Percentiles rank a stretch among this genome's conserved stretches.
These are phyloP conservation scores for Calonectria henricotiae DNA, from an alignment of 2,329 filamentous ascomycete species.

Conservation along the genomic window DNA sequence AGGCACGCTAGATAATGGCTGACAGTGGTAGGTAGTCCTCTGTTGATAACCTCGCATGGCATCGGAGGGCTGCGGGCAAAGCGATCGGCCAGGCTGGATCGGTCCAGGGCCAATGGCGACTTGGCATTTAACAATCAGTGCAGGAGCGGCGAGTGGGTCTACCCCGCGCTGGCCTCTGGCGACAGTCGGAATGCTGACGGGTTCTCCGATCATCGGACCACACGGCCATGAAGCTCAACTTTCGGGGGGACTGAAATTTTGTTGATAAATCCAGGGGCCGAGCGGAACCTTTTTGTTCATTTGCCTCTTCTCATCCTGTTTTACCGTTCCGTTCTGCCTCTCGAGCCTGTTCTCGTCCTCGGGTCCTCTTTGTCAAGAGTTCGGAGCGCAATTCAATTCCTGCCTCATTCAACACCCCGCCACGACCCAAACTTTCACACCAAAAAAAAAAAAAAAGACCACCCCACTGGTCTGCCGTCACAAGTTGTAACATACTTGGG, in stretches of 20 bases:
- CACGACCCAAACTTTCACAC: slow-evolving; percentile 20
- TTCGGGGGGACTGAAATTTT: slow-evolving; percentile 47
- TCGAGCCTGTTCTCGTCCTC: slow-evolving; percentile 27
- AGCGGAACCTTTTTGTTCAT: slow-evolving; percentile 40
- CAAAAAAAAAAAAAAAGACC: slow-evolving; percentile 5
- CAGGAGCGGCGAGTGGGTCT: slow-evolving; percentile 46
- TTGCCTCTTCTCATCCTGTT: slow-evolving; percentile 34
- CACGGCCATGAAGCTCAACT: slow-evolving; percentile 50
- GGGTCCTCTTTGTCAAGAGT: slow-evolving; percentile 23
- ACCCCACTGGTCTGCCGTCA: slow-evolving; percentile 18
- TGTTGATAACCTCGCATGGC: slow-evolving; percentile 40
- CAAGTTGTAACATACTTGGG: slow-evolving; percentile 17
- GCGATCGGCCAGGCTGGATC: slow-evolving; percentile 46
- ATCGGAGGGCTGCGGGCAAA: slow-evolving; percentile 50
- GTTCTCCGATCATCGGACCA: slow-evolving; percentile 55
- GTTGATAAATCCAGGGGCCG: slow-evolving; percentile 51
- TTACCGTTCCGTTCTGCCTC: slow-evolving; percentile 32
- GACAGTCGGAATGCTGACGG: slow-evolving; percentile 51
- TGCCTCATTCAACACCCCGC: slow-evolving; percentile 28
- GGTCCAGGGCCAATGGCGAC: slow-evolving; percentile 47
- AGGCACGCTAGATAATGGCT: slow-evolving; percentile 27
- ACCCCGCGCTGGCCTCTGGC: slow-evolving; percentile 53
- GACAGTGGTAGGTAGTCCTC: slow-evolving; percentile 17
- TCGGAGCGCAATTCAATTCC: slow-evolving; percentile 32
- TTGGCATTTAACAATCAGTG: slow-evolving; percentile 54